These are phyloP conservation scores for Hygrophoropsis aurantiaca DNA, from an alignment of 768 basidiomycete species.

Conservation along the genomic window DNA sequence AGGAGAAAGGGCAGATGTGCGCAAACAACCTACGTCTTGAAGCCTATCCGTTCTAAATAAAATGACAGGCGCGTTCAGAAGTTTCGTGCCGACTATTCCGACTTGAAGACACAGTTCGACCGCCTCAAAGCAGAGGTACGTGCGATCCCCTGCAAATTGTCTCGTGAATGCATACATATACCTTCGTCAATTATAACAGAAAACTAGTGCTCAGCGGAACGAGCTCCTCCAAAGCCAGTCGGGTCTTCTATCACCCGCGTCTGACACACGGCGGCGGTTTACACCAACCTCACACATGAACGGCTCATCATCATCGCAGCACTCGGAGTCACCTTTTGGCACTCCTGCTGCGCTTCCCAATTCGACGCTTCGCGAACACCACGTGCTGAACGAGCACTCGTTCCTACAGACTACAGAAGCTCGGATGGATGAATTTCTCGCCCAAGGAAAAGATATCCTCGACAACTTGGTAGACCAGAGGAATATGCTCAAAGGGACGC, in stretches of 20 bases:
- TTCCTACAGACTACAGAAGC: conserved; percentile 84
- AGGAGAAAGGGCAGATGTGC: conserved; percentile 93
- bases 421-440: conserved; percentile 85
- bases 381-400: conserved; percentile 84
- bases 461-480: conserved; percentile 93
- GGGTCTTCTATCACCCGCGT: conserved; percentile 29
- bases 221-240: conserved; percentile 61
- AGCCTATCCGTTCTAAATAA: neutral
- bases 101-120: conserved; percentile 84
- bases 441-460: conserved; percentile 88
- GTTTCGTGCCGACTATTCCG: conserved; percentile 83
- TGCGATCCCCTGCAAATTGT: neutral
- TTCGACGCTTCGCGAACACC: conserved; percentile 62
- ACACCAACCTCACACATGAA: conserved; percentile 28
- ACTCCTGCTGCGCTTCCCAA: conserved; percentile 53
- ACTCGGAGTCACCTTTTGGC: conserved; percentile 88
- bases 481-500: conserved; percentile 93
- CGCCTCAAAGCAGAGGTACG: conserved; percentile 58
- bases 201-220: conserved; percentile 55
- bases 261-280: conserved; percentile 69
- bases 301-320: conserved; percentile 49
- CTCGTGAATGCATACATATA: neutral
- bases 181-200: conserved; percentile 40
- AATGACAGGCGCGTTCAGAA: conserved; percentile 81
- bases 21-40: conserved; percentile 19